phyloP scores from a whole-genome alignment of 2,329 filamentous ascomycete species.

The Colletotrichum cordylinicola region DNA sequence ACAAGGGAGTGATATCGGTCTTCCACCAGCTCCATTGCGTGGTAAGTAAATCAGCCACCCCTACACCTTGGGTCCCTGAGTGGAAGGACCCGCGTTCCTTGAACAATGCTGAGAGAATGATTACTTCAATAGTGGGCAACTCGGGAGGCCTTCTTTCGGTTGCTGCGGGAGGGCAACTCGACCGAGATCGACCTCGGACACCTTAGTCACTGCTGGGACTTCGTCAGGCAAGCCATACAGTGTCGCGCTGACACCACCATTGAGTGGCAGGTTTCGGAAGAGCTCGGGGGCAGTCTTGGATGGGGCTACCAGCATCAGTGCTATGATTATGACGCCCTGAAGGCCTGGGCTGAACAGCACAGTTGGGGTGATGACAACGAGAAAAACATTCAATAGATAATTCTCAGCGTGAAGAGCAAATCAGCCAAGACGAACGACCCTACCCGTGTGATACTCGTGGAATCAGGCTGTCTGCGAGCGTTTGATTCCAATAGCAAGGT shows the following conservation, averaged over 20 bases:
- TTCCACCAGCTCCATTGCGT: background rate
- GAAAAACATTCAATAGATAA: background rate
- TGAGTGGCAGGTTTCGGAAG: background rate
- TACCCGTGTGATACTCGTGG: fast-evolving
- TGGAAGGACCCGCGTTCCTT: background rate
- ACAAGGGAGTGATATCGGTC: background rate
- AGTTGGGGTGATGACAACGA: background rate
- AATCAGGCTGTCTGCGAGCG: background rate
- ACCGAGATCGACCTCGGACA: background rate
- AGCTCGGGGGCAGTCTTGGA: background rate
- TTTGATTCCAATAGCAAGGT: too few relatives aligned
- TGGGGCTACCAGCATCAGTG: background rate
- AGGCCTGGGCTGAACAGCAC: background rate
- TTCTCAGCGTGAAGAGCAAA: background rate
- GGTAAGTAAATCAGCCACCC: background rate
- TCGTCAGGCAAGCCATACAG: background rate
- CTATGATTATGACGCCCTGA: background rate
- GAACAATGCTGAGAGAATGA: background rate
- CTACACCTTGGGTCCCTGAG: fast-evolving
- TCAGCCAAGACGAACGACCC: background rate
- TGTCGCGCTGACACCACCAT: background rate
- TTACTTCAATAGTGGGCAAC: background rate
- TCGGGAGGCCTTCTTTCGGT: background rate
- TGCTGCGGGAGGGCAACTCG: background rate
- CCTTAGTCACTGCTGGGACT: background rate